These are phyloP conservation scores for Microdochium paspali DNA, from an alignment of 2,329 filamentous ascomycete species.

Conservation along the genomic window DNA sequence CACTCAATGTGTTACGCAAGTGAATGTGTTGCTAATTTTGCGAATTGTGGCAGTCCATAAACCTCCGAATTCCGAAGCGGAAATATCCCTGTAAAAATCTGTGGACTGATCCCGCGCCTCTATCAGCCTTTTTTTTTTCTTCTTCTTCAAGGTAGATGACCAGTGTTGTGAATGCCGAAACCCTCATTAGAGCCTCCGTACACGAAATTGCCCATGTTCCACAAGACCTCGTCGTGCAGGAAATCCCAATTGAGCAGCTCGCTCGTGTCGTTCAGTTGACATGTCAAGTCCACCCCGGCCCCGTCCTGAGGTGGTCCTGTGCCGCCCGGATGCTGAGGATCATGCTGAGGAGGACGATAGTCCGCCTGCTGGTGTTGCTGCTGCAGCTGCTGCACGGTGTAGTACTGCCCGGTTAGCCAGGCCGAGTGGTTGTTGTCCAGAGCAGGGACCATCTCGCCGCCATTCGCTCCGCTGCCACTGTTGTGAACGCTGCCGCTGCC, in stretches of 20 bases:
- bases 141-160: not conserved
- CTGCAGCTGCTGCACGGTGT: not conserved
- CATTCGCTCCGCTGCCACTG: too few relatives aligned
- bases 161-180: not conserved
- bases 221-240: slow-evolving; percentile 7
- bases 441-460: too few relatives aligned
- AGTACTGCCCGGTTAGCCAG: not conserved
- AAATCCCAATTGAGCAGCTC: slow-evolving; percentile 4
- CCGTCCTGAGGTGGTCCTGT: not conserved
- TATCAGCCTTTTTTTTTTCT: not conserved
- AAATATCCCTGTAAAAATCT: too few relatives aligned
- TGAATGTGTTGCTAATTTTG: too few relatives aligned
- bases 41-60: too few relatives aligned
- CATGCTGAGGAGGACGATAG: too few relatives aligned
- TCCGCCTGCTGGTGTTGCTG: not conserved
- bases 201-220: slow-evolving; percentile 11
- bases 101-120: too few relatives aligned
- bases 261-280: not conserved
- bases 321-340: not conserved
- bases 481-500: too few relatives aligned
- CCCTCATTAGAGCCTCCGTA: slow-evolving; percentile 5
- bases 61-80: too few relatives aligned
- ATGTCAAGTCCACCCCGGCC: not conserved
- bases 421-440: too few relatives aligned
- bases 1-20: too few relatives aligned